phyloP scores from a whole-genome alignment of 2,329 filamentous ascomycete genomes.

The Xylaria sp. region DNA sequence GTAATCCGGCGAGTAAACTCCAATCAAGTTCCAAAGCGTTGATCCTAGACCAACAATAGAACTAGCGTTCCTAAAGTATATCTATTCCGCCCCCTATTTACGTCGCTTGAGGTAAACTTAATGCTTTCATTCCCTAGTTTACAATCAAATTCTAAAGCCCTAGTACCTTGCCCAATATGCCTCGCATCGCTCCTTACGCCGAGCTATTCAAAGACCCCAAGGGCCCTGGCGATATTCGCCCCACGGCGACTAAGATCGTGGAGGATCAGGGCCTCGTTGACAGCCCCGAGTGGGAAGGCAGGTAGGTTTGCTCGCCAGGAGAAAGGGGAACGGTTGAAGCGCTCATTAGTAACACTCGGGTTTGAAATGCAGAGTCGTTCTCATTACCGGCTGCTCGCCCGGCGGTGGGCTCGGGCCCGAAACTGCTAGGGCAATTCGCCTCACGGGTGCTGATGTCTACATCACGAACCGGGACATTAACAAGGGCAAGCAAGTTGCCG shows the following conservation, averaged over 20 bases:
- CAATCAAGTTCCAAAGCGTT: no score
- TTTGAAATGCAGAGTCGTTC: conserved; percentile 11
- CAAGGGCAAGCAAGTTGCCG: conserved; percentile 30
- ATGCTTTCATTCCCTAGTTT: no score
- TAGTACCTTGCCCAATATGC: neutral
- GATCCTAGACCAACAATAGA: no score
- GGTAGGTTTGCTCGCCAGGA: neutral
- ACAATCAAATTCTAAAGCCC: no score
- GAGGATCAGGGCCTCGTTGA: neutral
- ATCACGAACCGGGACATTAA: conserved; percentile 35
- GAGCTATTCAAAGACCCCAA: neutral
- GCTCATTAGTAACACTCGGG: no score
- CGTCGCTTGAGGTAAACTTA: no score
- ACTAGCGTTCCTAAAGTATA: no score
- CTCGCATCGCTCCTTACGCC: neutral
- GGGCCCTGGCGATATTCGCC: neutral
- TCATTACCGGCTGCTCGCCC: conserved; percentile 22
- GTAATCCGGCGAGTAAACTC: no score
- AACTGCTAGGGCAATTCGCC: conserved; percentile 6
- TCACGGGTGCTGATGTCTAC: conserved; percentile 36
- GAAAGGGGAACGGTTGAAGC: no score
- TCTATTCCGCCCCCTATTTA: no score
- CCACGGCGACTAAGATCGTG: neutral
- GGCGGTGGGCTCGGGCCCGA: conserved; percentile 17
- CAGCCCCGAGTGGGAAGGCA: neutral